These are phyloP conservation scores for Penicillium sp. DNA, from an alignment of 2,329 filamentous ascomycete genomes.

Conservation along the genomic window DNA sequence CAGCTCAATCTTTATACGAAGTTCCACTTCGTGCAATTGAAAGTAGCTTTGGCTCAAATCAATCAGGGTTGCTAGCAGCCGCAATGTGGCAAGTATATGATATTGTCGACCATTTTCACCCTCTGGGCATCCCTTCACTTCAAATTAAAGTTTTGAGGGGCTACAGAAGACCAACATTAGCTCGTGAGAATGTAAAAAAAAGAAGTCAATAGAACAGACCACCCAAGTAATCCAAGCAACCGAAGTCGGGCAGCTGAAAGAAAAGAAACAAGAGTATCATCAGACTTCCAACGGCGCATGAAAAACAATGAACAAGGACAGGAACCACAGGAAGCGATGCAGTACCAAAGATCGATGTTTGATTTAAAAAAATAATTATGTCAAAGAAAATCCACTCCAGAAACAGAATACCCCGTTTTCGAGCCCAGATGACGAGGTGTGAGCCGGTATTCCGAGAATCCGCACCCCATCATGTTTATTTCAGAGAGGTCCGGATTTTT, in stretches of 20 bases:
- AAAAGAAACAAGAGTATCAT: neutral
- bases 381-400: neutral
- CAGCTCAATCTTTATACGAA: neutral
- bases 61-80: neutral
- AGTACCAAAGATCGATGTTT: neutral
- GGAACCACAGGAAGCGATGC: neutral
- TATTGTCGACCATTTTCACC: neutral
- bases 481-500: neutral
- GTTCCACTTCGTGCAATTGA: neutral
- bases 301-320: neutral
- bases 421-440: no score
- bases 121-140: neutral
- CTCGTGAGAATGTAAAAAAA: neutral
- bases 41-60: neutral
- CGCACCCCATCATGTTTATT: neutral
- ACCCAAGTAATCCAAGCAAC: neutral
- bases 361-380: neutral
- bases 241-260: neutral
- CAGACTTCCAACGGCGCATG: neutral
- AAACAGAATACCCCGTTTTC: neutral
- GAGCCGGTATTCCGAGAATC: neutral
- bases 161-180: neutral
- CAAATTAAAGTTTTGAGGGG: neutral
- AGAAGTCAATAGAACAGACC: neutral
- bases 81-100: neutral